Base-by-base conservation (phyloP, 2,329 filamentous ascomycete genomes). In the Stylonectria norvegica region DNA sequence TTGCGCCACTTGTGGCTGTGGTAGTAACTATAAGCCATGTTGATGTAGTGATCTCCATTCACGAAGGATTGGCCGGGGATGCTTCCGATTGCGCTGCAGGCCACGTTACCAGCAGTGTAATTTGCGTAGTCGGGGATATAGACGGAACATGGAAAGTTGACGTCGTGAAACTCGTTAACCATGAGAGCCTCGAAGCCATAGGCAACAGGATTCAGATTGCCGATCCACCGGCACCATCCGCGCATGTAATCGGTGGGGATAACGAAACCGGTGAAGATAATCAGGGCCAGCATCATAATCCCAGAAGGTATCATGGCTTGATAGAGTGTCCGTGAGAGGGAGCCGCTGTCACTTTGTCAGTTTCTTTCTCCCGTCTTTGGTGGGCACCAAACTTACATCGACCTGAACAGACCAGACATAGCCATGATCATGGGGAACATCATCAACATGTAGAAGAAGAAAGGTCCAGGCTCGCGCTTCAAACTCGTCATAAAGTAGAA, bases 221-320 rank as follows among this genome's bases (percentile, higher is more conserved):
- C 78, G 43, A 85, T 81, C 81, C 81, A 85, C 27, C 76, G 65
- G 27, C 76, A 76, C 79, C 81, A 86, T 1, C 72, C 76, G 10
- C 76, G 67, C 78, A 79, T 85, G 58, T 61, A 59, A 3, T 53
- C 42, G 0, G 53, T 52, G 2, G 57, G 59, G 15, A 69, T 67
- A 8, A 67, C 58, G 44, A 81, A 75, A 48, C 72, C 76, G 1
- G 76, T 78, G 45, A 63, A 61, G 0, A 49, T 60, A 0, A 60
- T 45, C 1, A 61, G 2, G 3, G 53, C 55, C 0, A 60, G 43
- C 5, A 59, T 56, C 12, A 71, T 56, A 3, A 71, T 48, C 0
- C 66, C 59, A 6, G 67, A 59, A 1, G 64, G 65, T 2, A 63
- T 62, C 55, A 71, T 61, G 14, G 68, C 67, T 42, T 70, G 63